These are phyloP conservation scores for Mucor saturninus DNA, from an alignment of 371 early-diverging fungal genomes.

Conservation along the genomic window DNA sequence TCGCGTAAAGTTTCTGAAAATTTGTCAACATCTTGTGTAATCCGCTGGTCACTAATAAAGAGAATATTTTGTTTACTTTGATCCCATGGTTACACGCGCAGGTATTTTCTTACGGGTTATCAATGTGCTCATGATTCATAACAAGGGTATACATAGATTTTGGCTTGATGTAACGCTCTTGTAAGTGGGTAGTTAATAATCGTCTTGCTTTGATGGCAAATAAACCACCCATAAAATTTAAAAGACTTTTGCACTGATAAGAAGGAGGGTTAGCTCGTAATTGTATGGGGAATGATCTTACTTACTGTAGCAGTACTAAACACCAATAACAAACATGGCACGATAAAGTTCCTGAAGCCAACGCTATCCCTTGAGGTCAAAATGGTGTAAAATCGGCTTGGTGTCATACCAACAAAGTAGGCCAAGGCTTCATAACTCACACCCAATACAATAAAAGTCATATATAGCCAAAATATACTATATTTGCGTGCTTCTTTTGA, in stretches of 20 bases:
- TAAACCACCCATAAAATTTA: constrained; percentile 61
- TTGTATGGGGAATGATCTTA: background rate
- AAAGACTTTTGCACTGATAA: constrained; percentile 57
- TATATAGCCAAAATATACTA: constrained; percentile 53
- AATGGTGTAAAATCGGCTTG: constrained; percentile 75
- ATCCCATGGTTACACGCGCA: constrained; percentile 10
- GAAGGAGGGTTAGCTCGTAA: background rate
- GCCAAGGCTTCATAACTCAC: constrained; percentile 63
- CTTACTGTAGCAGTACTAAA: constrained; percentile 62
- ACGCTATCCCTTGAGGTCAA: constrained; percentile 63
- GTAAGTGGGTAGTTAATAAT: constrained; percentile 63
- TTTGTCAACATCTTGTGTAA: constrained; percentile 88
- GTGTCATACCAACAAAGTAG: constrained; percentile 74
- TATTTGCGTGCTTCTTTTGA: constrained; percentile 34
- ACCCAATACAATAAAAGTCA: constrained; percentile 47
- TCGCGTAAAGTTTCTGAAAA: constrained; percentile 66
- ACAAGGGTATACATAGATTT: constrained; percentile 66
- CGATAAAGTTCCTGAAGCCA: constrained; percentile 60
- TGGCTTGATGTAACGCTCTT: constrained; percentile 65
- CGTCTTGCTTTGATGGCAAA: constrained; percentile 63
- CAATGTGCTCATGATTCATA: constrained; percentile 56
- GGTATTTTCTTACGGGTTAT: constrained; percentile 67
- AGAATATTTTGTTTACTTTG: constrained; percentile 1
- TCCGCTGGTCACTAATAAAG: constrained; percentile 78
- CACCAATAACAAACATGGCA: constrained; percentile 59